Evolutionary conservation across 345 rosid species (phyloP).

Genomic region (Murraya koenigii): DNA sequence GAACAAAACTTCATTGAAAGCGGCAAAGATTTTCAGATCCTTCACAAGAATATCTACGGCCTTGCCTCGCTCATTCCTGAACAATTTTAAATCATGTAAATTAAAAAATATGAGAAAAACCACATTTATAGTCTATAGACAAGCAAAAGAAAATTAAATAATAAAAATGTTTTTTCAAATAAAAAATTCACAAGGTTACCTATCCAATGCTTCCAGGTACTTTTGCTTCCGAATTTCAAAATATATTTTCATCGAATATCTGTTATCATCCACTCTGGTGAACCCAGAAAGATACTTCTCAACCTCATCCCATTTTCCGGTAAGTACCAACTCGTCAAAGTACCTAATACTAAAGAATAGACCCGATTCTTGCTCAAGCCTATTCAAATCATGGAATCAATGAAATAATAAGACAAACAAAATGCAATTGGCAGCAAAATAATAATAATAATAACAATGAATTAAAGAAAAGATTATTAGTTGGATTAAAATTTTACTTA

Average conservation of each 20-base stretch:
- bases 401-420: not conserved
- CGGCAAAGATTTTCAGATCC: slow-evolving; percentile 38
- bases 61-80: slow-evolving; percentile 28
- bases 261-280: slow-evolving; percentile 28
- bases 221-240: slow-evolving; percentile 38
- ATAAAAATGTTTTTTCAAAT: not conserved
- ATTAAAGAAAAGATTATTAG: not conserved
- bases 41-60: slow-evolving; percentile 38
- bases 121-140: not conserved
- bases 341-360: slow-evolving; percentile 33
- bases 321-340: slow-evolving; percentile 33
- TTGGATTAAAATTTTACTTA: slow-evolving; percentile 20
- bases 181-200: slow-evolving; percentile 15
- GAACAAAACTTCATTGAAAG: slow-evolving; percentile 21
- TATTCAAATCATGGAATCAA: not conserved
- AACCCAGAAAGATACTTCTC: slow-evolving; percentile 34
- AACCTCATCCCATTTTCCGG: slow-evolving; percentile 32
- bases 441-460: not conserved
- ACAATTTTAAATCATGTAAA: not conserved
- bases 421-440: not conserved
- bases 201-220: slow-evolving; percentile 35
- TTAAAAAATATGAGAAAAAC: not conserved
- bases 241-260: slow-evolving; percentile 34
- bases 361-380: slow-evolving; percentile 38
- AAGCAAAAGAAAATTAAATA: not conserved